phyloP scores from a whole-genome alignment of 345 rosid species.

The Geranium brycei region DNA sequence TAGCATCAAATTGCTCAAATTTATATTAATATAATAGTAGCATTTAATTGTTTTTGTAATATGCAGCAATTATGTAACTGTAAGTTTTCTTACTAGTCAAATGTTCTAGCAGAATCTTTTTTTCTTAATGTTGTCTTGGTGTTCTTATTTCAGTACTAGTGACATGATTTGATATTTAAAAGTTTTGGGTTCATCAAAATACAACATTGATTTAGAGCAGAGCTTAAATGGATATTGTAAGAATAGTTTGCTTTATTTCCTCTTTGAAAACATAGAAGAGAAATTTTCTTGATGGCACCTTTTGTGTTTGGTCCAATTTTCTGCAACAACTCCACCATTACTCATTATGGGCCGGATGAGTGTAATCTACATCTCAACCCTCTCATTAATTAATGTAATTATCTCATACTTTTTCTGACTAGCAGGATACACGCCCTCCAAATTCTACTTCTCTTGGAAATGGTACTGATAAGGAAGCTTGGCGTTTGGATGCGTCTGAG shows the following conservation, averaged over 20 bases:
- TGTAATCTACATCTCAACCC: not conserved
- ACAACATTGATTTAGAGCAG: not conserved
- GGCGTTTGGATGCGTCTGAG: constrained; percentile 58
- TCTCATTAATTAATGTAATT: not conserved
- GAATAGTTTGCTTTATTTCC: not conserved
- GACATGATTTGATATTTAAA: not conserved
- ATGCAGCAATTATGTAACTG: not conserved
- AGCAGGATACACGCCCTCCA: constrained; percentile 39
- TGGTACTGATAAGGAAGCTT: constrained; percentile 41
- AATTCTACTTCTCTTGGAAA: constrained; percentile 27
- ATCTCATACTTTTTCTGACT: not conserved
- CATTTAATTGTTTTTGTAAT: not conserved
- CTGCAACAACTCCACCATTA: not conserved
- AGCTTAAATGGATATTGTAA: not conserved
- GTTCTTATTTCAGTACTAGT: not conserved
- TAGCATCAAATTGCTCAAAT: not conserved
- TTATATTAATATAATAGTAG: too few species aligned
- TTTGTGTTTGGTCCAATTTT: not conserved
- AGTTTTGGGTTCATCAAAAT: not conserved
- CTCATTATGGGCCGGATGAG: not conserved
- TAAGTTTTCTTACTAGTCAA: not conserved
- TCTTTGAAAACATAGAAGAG: not conserved
- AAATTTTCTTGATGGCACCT: not conserved
- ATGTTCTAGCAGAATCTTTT: not conserved
- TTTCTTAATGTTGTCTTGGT: not conserved